phyloP scores from a whole-genome alignment of 495 filamentous ascomycete species.

The Evansstolkia leycettana region DNA sequence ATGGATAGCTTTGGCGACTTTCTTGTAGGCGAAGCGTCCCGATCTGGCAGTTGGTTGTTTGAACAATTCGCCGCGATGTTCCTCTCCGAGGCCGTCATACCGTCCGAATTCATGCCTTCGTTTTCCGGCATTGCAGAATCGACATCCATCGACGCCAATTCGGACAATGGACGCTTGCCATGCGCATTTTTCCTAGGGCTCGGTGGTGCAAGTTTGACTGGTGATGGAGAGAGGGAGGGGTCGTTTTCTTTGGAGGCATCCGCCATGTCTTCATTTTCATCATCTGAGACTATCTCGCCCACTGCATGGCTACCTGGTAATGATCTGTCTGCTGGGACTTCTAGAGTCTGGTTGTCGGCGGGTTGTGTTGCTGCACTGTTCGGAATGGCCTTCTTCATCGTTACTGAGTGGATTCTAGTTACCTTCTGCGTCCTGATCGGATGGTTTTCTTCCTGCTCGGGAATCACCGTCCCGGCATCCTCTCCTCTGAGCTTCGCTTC shows the following conservation, averaged over 20 bases:
- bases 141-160: conserved; percentile 18
- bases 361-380: background rate
- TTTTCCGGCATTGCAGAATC: conserved; percentile 13
- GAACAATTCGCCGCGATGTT: conserved; percentile 35
- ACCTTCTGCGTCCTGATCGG: conserved; percentile 14
- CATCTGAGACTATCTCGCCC: conserved; percentile 4
- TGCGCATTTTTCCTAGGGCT: conserved; percentile 23
- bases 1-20: conserved; percentile 23
- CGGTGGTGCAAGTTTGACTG: conserved; percentile 16
- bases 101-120: conserved; percentile 7
- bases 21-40: conserved; percentile 8
- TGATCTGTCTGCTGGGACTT: background rate
- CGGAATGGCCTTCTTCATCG: conserved; percentile 11
- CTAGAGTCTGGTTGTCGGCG: background rate
- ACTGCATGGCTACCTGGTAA: background rate
- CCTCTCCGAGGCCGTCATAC: conserved; percentile 25
- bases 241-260: conserved; percentile 38
- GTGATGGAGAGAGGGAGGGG: conserved; percentile 30
- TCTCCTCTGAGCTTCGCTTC: conserved; percentile 52
- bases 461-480: conserved; percentile 21
- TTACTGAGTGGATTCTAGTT: conserved; percentile 12
- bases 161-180: conserved; percentile 30
- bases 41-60: conserved; percentile 4
- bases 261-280: conserved; percentile 19
- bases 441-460: conserved; percentile 10